Evolutionary conservation across 2,329 filamentous ascomycete genomes (phyloP), one percentile per base, ranked within the genome.

Genomic region (Aspergillus caelatus): DNA sequence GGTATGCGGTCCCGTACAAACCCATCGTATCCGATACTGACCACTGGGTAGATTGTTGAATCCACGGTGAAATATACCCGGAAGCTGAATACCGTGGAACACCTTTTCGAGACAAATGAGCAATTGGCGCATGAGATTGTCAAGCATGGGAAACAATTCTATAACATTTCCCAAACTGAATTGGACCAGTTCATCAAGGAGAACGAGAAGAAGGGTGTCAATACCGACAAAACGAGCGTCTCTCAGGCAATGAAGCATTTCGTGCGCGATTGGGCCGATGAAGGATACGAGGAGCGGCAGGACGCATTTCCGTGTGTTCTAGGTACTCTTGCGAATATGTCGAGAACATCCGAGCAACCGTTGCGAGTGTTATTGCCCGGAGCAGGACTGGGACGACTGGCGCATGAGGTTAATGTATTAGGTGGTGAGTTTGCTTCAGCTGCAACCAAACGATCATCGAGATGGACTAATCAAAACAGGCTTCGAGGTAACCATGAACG

Each of bases 171-270:
- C 0, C 71, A 76, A 5, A 60, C 74, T 1, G 85, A 87, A 66
- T 72, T 88, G 0, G 72, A 82, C 4, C 71, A 75, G 0, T 83
- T 81, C 54, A 75, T 78, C 6, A 71, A 74, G 4, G 74, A 78
- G 0, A 76, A 80, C 1, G 75, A 79, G 1, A 71, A 75, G 0
- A 53, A 65, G 43, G 79, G 79, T 1, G 76, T 74, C 23, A 67
- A 70, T 0, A 78, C 80, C 1, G 85, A 87, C 26, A 80, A 78
- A 6, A 77, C 82, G 2, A 82, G 83, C 39, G 79, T 86, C 0
- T 79, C 80, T 0, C 86, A 88, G 67, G 79, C 84, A 0, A 68
- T 88, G 58, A 88, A 87, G 69, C 85, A 88, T 66, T 84, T 83
- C 62, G 84, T 87, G 3, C 78, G 85, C 6, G 86, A 88, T 68